These are phyloP conservation scores for Epichloe hybrida DNA, from an alignment of 2,329 filamentous ascomycete species.

Conservation along the genomic window DNA sequence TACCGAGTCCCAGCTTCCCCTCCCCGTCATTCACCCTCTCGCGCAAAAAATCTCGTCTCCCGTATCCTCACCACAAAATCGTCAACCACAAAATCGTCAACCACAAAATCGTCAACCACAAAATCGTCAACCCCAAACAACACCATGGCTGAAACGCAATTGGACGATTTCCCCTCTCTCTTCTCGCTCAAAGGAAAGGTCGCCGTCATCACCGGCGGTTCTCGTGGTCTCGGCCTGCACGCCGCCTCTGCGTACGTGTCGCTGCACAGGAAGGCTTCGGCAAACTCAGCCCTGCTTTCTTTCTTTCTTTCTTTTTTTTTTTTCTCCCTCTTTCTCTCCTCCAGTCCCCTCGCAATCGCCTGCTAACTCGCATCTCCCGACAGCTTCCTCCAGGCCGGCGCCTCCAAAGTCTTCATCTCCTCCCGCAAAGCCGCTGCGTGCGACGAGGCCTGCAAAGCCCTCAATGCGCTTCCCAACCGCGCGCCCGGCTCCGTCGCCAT, in stretches of 20 bases:
- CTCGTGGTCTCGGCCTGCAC: slow-evolving; percentile 66
- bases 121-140: too few relatives aligned
- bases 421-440: slow-evolving; percentile 79
- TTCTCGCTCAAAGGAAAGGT: slow-evolving; percentile 81
- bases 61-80: too few relatives aligned
- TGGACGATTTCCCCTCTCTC: slow-evolving; percentile 60
- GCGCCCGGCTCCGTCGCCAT: slow-evolving; percentile 58
- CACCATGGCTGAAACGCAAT: slow-evolving; percentile 47
- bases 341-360: not conserved
- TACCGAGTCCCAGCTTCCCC: too few relatives aligned
- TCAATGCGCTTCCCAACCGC: slow-evolving; percentile 72
- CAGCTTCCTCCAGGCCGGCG: slow-evolving; percentile 80
- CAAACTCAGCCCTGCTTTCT: too few relatives aligned
- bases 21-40: too few relatives aligned
- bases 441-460: slow-evolving; percentile 58
- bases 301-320: not conserved
- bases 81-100: too few relatives aligned
- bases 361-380: not conserved
- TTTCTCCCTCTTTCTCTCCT: not conserved
- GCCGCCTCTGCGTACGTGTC: slow-evolving; percentile 63
- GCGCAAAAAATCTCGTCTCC: too few relatives aligned
- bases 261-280: too few relatives aligned
- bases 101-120: too few relatives aligned
- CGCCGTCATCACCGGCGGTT: slow-evolving; percentile 74
- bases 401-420: slow-evolving; percentile 82